Conservation (phyloP, 169 alveolate genomes). For the Plasmodium reichenowi region DNA sequence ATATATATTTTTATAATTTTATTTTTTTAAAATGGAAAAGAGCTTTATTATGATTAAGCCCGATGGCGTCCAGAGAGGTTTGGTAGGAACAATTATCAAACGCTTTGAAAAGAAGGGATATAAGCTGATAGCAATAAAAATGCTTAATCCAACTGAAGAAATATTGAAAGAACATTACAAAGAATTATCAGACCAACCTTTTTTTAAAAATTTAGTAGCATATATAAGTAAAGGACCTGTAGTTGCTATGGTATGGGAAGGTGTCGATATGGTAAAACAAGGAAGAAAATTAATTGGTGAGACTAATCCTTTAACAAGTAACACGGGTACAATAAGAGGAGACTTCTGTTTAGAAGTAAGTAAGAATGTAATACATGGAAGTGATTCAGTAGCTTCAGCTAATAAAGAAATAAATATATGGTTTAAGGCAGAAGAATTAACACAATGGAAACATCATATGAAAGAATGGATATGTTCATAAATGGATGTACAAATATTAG, state of each 20-base stretch:
- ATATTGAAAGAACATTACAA: slow-evolving; percentile 96
- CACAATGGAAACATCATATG: slow-evolving; percentile 81
- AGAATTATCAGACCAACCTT: slow-evolving; percentile 95
- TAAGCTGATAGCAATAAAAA: slow-evolving; percentile 95
- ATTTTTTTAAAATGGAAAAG: slow-evolving; percentile 83
- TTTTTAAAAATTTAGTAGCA: slow-evolving; percentile 92
- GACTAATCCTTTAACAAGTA: slow-evolving; percentile 89
- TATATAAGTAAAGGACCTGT: slow-evolving; percentile 97
- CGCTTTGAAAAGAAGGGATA: slow-evolving; percentile 97
- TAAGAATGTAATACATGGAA: slow-evolving; percentile 96
- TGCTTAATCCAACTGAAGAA: slow-evolving; percentile 89
- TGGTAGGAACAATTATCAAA: slow-evolving; percentile 94
- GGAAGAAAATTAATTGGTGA: slow-evolving; percentile 97
- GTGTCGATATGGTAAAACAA: slow-evolving; percentile 94
- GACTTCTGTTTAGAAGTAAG: slow-evolving; percentile 95
- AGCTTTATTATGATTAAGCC: slow-evolving; percentile 99
- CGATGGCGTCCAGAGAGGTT: slow-evolving; percentile 98
- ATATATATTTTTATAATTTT: background rate
- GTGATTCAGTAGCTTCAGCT: slow-evolving; percentile 95
- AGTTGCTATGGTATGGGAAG: slow-evolving; percentile 98
- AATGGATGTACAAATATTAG: background rate
- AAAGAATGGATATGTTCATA: slow-evolving; percentile 52
- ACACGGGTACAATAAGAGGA: slow-evolving; percentile 94
- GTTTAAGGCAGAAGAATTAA: slow-evolving; percentile 95
- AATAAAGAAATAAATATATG: slow-evolving; percentile 95